Base-by-base conservation (phyloP, 139 green algal species). In the Diplosphaera chodatii region DNA sequence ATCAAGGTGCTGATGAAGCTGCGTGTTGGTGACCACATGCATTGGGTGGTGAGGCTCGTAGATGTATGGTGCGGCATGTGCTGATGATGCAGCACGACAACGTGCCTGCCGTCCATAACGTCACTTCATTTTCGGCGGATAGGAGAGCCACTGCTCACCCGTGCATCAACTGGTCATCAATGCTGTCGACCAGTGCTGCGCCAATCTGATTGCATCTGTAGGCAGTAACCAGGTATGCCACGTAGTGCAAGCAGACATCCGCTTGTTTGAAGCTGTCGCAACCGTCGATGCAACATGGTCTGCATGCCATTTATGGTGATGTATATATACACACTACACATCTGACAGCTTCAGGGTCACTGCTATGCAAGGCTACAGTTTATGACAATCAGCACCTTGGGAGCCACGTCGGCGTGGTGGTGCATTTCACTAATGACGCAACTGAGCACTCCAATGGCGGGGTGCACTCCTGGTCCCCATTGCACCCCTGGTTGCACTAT, bases 301-400 rank as follows among this genome's bases (percentile, higher is more conserved):
- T n/a, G n/a, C n/a, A n/a, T n/a, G n/a, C n/a, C n/a, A n/a, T n/a
- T n/a, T n/a, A n/a, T n/a, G n/a, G n/a, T n/a, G n/a, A n/a, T n/a
- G n/a, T n/a, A n/a, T n/a, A n/a, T n/a, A n/a, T n/a, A n/a, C n/a
- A n/a, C n/a, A n/a, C n/a, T n/a, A n/a, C n/a, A n/a, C n/a, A n/a
- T n/a, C n/a, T n/a, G n/a, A n/a, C n/a, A n/a, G n/a, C n/a, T n/a
- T n/a, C n/a, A n/a, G n/a, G n/a, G n/a, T n/a, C n/a, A n/a, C n/a
- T n/a, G n/a, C n/a, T n/a, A n/a, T n/a, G n/a, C n/a, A n/a, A 84
- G 73, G 81, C 73, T 2, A 89, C 86, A 20, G 69, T 93, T 10
- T 93, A 93, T 64, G 87, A 92, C 34, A 85, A 88, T 30, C 40
- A 68, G 33, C 87, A 93, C 71, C 84, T 92, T 81, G 85, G 83